These are phyloP conservation scores for Moricandia moricandioides DNA, from an alignment of 345 rosid species.

Conservation along the genomic window DNA sequence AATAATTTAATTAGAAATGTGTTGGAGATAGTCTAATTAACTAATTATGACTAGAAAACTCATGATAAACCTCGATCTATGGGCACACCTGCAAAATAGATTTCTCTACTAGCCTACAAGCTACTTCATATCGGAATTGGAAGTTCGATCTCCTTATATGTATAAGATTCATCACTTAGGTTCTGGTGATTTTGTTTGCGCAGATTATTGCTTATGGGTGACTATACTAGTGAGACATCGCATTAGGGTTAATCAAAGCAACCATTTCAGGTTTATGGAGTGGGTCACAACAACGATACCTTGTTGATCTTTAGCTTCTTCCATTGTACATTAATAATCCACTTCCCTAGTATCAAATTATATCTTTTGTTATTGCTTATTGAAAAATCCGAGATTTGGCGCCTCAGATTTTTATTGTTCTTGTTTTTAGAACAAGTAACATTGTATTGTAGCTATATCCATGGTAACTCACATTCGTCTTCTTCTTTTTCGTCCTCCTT, in stretches of 20 bases:
- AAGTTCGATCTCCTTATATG: too few species aligned
- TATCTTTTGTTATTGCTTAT: too few species aligned
- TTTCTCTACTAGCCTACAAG: too few species aligned
- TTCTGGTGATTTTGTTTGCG: too few species aligned
- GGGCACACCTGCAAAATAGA: too few species aligned
- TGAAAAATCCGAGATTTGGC: neutral
- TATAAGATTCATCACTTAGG: too few species aligned
- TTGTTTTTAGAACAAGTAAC: neutral
- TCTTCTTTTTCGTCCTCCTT: neutral
- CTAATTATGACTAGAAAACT: too few species aligned
- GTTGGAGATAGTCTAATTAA: too few species aligned
- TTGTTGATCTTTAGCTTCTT: conserved; percentile 43
- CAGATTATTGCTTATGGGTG: conserved; percentile 73
- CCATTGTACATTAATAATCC: neutral
- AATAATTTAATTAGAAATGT: too few species aligned
- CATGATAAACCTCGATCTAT: too few species aligned
- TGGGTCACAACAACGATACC: conserved; percentile 89
- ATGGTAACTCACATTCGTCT: neutral
- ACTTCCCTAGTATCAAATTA: neutral
- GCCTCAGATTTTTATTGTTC: neutral
- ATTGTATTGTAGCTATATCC: neutral
- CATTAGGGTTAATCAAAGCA: conserved; percentile 74
- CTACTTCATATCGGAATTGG: too few species aligned
- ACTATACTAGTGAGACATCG: conserved; percentile 73
- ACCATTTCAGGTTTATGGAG: too few species aligned